phyloP scores from a whole-genome alignment of 345 rosid species.

The Hibiscus mutabilis region DNA sequence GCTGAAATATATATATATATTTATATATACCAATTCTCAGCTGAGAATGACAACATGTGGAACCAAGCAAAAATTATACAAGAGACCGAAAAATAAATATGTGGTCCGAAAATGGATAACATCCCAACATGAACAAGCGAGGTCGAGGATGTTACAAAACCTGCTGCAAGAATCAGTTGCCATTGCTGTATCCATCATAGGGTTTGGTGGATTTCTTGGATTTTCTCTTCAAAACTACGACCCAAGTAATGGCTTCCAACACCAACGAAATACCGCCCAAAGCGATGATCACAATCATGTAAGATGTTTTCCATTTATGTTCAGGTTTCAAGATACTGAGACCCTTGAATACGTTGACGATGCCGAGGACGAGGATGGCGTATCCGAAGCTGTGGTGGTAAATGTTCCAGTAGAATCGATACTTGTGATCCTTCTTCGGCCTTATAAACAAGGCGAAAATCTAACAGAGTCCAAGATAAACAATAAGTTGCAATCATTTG shows the following conservation, averaged over 20 bases:
- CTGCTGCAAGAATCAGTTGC: conserved; percentile 2
- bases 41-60: not conserved
- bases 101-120: conserved; percentile 5
- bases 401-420: conserved; percentile 64
- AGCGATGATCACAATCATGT: conserved; percentile 31
- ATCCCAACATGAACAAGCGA: not conserved
- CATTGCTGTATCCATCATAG: conserved; percentile 36
- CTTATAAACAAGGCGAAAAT: conserved; percentile 68
- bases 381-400: conserved; percentile 78
- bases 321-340: conserved; percentile 50
- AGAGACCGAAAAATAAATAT: not conserved
- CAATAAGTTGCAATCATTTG: not conserved
- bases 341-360: conserved; percentile 73
- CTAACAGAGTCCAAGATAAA: conserved; percentile 22
- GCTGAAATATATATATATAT: not conserved
- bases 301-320: conserved; percentile 46
- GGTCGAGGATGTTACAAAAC: conserved; percentile 7
- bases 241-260: conserved; percentile 69
- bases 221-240: conserved; percentile 52
- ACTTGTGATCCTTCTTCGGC: conserved; percentile 87
- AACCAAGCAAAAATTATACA: conserved; percentile 17
- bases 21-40: not conserved
- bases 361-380: conserved; percentile 44
- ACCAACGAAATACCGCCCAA: conserved; percentile 58
- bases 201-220: conserved; percentile 47